phyloP scores from a whole-genome alignment of 371 early-diverging fungal genomes.

The Syncephalastrum sp. region DNA sequence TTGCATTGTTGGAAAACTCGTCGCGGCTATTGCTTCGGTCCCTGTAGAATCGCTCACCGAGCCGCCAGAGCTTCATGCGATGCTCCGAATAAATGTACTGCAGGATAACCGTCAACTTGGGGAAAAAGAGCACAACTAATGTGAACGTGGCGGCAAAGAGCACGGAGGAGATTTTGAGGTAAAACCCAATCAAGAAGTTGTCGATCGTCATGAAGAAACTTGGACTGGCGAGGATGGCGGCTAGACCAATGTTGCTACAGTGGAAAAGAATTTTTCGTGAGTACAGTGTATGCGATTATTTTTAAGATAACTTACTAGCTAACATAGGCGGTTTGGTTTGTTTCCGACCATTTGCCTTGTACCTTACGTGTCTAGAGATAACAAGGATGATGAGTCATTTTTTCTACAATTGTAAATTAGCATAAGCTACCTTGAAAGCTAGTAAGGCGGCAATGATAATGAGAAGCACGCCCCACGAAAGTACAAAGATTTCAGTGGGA shows the following conservation, averaged over 20 bases:
- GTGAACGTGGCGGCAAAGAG: slow-evolving; percentile 37
- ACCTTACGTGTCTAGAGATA: slow-evolving; percentile 33
- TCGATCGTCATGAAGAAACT: slow-evolving; percentile 32
- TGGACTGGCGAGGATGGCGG: slow-evolving; percentile 28
- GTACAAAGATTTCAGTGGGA: slow-evolving; percentile 18
- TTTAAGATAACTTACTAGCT: slow-evolving; percentile 40
- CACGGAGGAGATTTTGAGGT: slow-evolving; percentile 28
- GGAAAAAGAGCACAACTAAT: slow-evolving; percentile 30
- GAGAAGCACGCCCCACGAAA: slow-evolving; percentile 23
- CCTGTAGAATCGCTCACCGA: slow-evolving; percentile 1
- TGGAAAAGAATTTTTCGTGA: slow-evolving; percentile 5
- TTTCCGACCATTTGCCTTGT: slow-evolving; percentile 39
- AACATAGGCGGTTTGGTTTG: slow-evolving; percentile 45
- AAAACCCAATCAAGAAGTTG: slow-evolving; percentile 20
- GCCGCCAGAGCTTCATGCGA: slow-evolving; percentile 1
- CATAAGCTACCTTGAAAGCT: slow-evolving; percentile 35
- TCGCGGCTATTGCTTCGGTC: slow-evolving; percentile 18
- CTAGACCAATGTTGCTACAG: slow-evolving; percentile 29
- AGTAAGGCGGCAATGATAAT: slow-evolving; percentile 30
- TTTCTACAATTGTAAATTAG: not conserved
- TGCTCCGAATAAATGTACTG: slow-evolving; percentile 20
- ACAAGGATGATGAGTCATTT: not conserved
- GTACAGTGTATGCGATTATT: not conserved
- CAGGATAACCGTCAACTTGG: slow-evolving; percentile 25
- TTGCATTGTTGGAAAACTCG: slow-evolving; percentile 8